Percentiles rank a stretch among this genome's conserved stretches.
Conservation (phyloP, 1,284 basidiomycete genomes). For the Fomes fomentarius region DNA sequence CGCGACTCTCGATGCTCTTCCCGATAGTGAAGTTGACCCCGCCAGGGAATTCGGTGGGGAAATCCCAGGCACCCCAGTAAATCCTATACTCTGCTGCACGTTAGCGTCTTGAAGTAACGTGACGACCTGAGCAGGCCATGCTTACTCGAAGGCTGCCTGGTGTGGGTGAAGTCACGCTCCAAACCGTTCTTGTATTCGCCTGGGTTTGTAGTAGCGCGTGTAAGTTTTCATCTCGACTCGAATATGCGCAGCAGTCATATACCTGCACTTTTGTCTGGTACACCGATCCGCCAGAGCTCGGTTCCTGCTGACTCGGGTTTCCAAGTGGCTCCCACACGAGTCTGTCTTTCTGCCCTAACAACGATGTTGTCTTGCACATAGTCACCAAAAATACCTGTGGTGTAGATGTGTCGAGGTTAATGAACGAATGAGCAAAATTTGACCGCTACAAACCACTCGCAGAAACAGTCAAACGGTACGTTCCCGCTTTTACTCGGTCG, state of each 20-base stretch:
- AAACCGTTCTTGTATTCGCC: slow-evolving; percentile 27
- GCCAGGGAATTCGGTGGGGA: slow-evolving; percentile 32
- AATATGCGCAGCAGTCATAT: background rate
- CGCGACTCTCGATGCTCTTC: slow-evolving; percentile 25
- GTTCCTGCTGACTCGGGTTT: slow-evolving; percentile 29
- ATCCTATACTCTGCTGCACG: slow-evolving; percentile 29
- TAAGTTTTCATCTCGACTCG: background rate
- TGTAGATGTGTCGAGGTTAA: background rate
- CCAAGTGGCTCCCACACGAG: slow-evolving; percentile 24
- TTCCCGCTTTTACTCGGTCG: slow-evolving; percentile 31
- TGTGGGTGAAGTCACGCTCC: slow-evolving; percentile 27
- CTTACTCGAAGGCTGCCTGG: slow-evolving; percentile 27
- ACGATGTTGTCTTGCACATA: slow-evolving; percentile 31
- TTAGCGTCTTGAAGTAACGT: background rate
- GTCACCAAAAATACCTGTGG: slow-evolving; percentile 33
- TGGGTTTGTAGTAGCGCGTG: background rate
- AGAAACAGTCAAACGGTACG: slow-evolving; percentile 32
- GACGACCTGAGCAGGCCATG: background rate
- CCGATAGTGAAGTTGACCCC: slow-evolving; percentile 36
- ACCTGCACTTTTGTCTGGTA: slow-evolving; percentile 28
- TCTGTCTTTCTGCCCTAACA: slow-evolving; percentile 23
- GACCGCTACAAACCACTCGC: slow-evolving; percentile 23
- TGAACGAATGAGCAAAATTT: background rate
- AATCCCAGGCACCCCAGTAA: slow-evolving; percentile 36
- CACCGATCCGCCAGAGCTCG: slow-evolving; percentile 34